Percentiles rank a stretch among this genome's conserved stretches.
These are phyloP conservation scores for Vitis hybrid DNA, from an alignment of 177 flowering plant genomes.

Conservation along the genomic window DNA sequence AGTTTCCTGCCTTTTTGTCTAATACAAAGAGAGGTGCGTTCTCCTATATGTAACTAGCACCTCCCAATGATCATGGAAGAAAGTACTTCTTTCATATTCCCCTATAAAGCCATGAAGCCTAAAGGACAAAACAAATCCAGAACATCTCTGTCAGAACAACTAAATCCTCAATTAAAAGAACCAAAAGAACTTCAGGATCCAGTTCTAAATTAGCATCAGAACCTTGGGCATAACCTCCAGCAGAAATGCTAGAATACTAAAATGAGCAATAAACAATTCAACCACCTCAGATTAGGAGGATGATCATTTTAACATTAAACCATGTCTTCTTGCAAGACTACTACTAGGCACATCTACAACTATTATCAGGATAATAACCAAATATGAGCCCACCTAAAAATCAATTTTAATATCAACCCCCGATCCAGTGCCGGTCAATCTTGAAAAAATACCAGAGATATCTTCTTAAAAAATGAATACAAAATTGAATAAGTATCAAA, in stretches of 20 bases:
- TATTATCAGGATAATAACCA: not conserved
- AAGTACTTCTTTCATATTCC: too few relatives aligned
- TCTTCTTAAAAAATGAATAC: not conserved
- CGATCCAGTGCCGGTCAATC: not conserved
- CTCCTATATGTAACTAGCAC: too few relatives aligned
- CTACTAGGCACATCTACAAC: not conserved
- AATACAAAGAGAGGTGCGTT: too few relatives aligned
- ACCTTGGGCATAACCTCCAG: not conserved
- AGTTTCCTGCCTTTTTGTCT: too few relatives aligned
- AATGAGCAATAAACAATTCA: not conserved
- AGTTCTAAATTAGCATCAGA: not conserved
- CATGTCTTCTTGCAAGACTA: not conserved
- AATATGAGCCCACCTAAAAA: not conserved
- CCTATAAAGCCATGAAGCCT: too few relatives aligned
- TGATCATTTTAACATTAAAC: not conserved
- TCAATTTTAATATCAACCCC: not conserved
- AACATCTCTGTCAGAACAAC: not conserved
- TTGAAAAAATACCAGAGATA: not conserved
- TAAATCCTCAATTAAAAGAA: not conserved
- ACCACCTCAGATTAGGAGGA: slow-evolving; percentile 2
- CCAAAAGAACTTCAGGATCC: not conserved
- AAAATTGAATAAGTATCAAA: not conserved
- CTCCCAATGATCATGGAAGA: too few relatives aligned
- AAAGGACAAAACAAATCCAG: not conserved
- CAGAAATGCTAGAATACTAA: not conserved